A percentile compares a stretch with the other conserved stretches of the same genome.
Evolutionary conservation across 1,284 basidiomycete species (phyloP).

Genomic region (Heterobasidion occidentale): DNA sequence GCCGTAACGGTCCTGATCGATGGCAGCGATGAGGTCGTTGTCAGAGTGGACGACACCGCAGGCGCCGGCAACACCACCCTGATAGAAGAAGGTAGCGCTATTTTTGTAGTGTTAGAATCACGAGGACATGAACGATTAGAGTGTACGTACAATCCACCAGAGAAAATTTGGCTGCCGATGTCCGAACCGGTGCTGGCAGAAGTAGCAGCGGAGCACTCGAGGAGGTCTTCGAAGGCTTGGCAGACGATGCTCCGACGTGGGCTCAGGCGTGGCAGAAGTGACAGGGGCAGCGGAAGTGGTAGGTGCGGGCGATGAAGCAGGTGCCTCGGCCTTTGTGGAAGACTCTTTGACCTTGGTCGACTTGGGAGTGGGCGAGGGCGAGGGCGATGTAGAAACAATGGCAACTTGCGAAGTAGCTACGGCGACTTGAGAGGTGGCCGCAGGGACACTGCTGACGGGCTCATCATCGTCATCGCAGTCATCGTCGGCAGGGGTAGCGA

Average conservation of each 20-base stretch:
- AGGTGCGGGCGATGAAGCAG: slow-evolving; percentile 12
- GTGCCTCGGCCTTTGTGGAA: slow-evolving; percentile 7
- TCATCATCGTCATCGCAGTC: slow-evolving; percentile 14
- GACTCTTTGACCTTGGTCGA: not conserved
- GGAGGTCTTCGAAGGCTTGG: slow-evolving; percentile 9
- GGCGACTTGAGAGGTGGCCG: not conserved
- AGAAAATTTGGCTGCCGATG: slow-evolving; percentile 13
- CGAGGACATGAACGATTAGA: slow-evolving; percentile 1
- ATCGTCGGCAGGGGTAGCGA: slow-evolving; percentile 7
- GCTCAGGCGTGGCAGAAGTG: slow-evolving; percentile 2
- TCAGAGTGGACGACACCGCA: slow-evolving; percentile 69
- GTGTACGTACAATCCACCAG: slow-evolving; percentile 41
- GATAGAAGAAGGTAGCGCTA: slow-evolving; percentile 69
- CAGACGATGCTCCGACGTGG: slow-evolving; percentile 6
- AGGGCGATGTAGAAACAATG: too few species aligned
- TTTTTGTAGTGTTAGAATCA: not conserved
- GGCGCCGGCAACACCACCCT: slow-evolving; percentile 62
- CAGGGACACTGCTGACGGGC: slow-evolving; percentile 9
- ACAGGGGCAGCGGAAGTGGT: slow-evolving; percentile 10
- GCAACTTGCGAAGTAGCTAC: not conserved
- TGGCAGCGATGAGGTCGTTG: slow-evolving; percentile 61
- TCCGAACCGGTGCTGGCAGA: slow-evolving; percentile 10
- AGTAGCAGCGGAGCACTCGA: slow-evolving; percentile 9
- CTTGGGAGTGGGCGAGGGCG: not conserved
- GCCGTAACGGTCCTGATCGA: slow-evolving; percentile 47